Percentiles rank a stretch among this genome's conserved stretches.
These are phyloP conservation scores for Astragalus membranaceus DNA, from an alignment of 306 rosid species.

Conservation along the genomic window DNA sequence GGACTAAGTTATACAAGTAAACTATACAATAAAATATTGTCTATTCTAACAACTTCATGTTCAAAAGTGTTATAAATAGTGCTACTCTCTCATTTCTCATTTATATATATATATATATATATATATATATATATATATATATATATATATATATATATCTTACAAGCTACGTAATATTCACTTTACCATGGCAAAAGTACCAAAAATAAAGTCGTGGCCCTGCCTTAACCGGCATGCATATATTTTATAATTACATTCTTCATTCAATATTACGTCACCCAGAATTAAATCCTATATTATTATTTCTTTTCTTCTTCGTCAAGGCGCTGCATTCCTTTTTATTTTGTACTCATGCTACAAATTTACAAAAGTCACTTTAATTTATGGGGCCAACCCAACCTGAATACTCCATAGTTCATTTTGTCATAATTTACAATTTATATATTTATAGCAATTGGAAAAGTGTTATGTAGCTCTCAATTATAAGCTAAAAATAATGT, in stretches of 20 bases:
- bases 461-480: slow-evolving; percentile 14
- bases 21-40: no score
- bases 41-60: no score
- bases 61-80: no score
- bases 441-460: background rate
- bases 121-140: no score
- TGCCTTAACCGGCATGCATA: slow-evolving; percentile 14
- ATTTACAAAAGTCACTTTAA: slow-evolving; percentile 22
- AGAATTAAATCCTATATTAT: background rate
- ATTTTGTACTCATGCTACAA: slow-evolving; percentile 16
- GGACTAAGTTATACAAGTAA: no score
- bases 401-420: slow-evolving; percentile 14
- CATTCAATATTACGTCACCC: slow-evolving; percentile 6
- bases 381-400: slow-evolving; percentile 25
- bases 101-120: no score
- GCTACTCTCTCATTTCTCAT: no score
- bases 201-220: slow-evolving; percentile 27
- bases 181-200: slow-evolving; percentile 36
- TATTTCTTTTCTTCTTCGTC: slow-evolving; percentile 10
- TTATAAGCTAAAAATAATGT: slow-evolving; percentile 25
- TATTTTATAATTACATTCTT: slow-evolving; percentile 15
- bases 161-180: slow-evolving; percentile 24
- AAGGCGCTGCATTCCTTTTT: slow-evolving; percentile 10
- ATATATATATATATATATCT: no score
- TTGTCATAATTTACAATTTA: slow-evolving; percentile 25